These are phyloP conservation scores for Aureobasidium sp. DNA, from an alignment of 2,329 filamentous ascomycete species.

Conservation along the genomic window DNA sequence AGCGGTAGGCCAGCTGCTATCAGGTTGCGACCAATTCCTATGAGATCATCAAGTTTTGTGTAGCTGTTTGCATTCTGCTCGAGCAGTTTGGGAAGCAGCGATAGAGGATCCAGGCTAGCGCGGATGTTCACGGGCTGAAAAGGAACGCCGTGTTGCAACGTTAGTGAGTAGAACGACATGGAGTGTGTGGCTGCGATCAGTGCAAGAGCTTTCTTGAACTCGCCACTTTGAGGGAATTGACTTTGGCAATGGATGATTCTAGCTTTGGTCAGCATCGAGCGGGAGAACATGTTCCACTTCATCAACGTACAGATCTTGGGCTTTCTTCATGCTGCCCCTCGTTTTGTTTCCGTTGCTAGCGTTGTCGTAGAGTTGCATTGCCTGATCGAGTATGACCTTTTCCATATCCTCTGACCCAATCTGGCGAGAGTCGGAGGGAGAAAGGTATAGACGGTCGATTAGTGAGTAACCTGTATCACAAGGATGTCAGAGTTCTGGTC, in stretches of 20 bases:
- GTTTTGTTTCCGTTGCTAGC: slow-evolving; percentile 74
- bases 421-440: slow-evolving; percentile 36
- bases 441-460: slow-evolving; percentile 45
- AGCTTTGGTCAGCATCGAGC: slow-evolving; percentile 22
- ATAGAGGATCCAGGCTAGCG: slow-evolving; percentile 68
- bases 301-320: slow-evolving; percentile 60
- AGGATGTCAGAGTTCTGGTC: neutral
- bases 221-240: slow-evolving; percentile 47
- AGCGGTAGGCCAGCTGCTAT: slow-evolving; percentile 44
- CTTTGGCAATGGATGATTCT: slow-evolving; percentile 59
- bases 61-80: slow-evolving; percentile 71
- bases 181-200: slow-evolving; percentile 67
- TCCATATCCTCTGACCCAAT: slow-evolving; percentile 42
- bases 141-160: slow-evolving; percentile 70
- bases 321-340: slow-evolving; percentile 69
- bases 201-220: slow-evolving; percentile 52
- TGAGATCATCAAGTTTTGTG: slow-evolving; percentile 64
- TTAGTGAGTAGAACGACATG: slow-evolving; percentile 68
- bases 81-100: slow-evolving; percentile 64
- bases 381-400: slow-evolving; percentile 55
- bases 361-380: slow-evolving; percentile 69
- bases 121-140: slow-evolving; percentile 72
- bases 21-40: slow-evolving; percentile 62
- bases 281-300: slow-evolving; percentile 10
- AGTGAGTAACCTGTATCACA: slow-evolving; percentile 14